Conservation (phyloP, 148 eudicot genomes). For the Simmondsia chinensis region DNA sequence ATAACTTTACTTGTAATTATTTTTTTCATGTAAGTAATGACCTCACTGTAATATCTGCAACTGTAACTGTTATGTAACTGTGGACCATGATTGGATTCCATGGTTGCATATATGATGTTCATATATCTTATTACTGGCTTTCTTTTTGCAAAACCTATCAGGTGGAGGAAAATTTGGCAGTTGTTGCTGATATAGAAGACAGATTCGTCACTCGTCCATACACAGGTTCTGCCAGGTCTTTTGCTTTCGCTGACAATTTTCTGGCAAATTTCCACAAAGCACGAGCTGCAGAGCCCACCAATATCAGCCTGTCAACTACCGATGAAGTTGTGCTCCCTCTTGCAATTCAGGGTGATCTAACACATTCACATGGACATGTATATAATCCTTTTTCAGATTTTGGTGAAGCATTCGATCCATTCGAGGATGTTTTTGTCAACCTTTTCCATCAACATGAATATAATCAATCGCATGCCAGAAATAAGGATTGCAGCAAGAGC, state of each 20-base stretch:
- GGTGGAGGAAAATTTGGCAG: conserved; percentile 46
- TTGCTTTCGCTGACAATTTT: conserved; percentile 3
- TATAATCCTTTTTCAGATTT: conserved; percentile 5
- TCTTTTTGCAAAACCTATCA: conserved; percentile 17
- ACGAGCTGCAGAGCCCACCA: conserved; percentile 6
- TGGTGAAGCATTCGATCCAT: neutral
- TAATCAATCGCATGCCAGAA: conserved; percentile 4
- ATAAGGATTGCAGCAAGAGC: no score
- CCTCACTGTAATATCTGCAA: no score
- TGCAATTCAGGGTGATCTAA: conserved; percentile 2
- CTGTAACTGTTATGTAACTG: no score
- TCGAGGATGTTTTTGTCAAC: conserved; percentile 4
- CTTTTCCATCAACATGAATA: conserved; percentile 4
- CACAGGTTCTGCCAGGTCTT: neutral
- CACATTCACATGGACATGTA: conserved; percentile 4
- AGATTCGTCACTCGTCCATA: conserved; percentile 20
- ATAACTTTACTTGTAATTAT: no score
- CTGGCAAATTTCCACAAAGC: neutral
- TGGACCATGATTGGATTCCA: no score
- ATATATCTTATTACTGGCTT: no score
- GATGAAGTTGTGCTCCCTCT: conserved; percentile 11
- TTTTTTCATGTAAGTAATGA: no score
- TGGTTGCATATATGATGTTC: no score
- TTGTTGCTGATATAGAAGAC: conserved; percentile 35
- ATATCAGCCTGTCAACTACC: conserved; percentile 11